Evolutionary conservation across 768 basidiomycete genomes (phyloP).

Genomic region (Scleroderma bovista): DNA sequence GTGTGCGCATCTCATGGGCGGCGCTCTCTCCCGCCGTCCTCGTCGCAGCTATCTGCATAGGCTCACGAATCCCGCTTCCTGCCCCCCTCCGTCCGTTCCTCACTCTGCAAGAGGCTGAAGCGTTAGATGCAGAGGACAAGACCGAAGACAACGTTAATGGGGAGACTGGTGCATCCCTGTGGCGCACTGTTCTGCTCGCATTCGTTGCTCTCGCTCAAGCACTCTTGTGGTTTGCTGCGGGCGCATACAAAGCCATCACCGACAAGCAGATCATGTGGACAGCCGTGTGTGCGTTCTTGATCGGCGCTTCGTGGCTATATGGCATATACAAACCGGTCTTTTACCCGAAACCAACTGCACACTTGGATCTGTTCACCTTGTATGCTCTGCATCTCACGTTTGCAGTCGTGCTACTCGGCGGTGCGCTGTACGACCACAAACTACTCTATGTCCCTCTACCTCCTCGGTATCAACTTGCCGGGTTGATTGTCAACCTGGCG

Average conservation of each 20-base stretch:
- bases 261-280: slow-evolving; percentile 29
- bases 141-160: background rate
- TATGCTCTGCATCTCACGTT: slow-evolving; percentile 45
- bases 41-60: slow-evolving; percentile 39
- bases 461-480: background rate
- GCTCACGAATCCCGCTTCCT: slow-evolving; percentile 24
- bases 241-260: slow-evolving; percentile 48
- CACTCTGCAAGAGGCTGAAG: slow-evolving; percentile 52
- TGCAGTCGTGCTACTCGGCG: slow-evolving; percentile 47
- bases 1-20: slow-evolving; percentile 49
- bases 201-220: slow-evolving; percentile 52
- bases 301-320: slow-evolving; percentile 62
- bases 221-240: slow-evolving; percentile 53
- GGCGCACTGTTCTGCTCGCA: slow-evolving; percentile 56
- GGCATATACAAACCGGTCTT: slow-evolving; percentile 50
- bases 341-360: slow-evolving; percentile 50
- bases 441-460: background rate
- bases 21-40: slow-evolving; percentile 42
- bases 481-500: background rate
- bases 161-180: slow-evolving; percentile 15
- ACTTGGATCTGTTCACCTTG: slow-evolving; percentile 57
- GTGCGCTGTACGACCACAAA: slow-evolving; percentile 44
- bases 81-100: slow-evolving; percentile 37
- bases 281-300: slow-evolving; percentile 38
- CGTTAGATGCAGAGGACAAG: slow-evolving; percentile 25